phyloP scores from a whole-genome alignment of 306 rosid species.

The Rubus parviflorus region DNA sequence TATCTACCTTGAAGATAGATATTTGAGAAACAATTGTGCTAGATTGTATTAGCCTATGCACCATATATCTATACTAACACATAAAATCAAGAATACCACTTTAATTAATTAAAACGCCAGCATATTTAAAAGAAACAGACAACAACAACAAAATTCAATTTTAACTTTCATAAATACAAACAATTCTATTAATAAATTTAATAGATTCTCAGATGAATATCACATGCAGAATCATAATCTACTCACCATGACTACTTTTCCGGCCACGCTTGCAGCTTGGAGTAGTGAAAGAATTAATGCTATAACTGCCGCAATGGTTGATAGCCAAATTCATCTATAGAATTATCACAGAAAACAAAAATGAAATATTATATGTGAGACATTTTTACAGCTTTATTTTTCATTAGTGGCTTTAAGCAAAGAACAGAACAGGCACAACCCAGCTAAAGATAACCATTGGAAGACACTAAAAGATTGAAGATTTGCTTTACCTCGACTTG shows the following conservation, averaged over 20 bases:
- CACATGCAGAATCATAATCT: background rate
- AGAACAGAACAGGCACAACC: background rate
- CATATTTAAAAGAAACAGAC: background rate
- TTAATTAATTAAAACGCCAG: background rate
- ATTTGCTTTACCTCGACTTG: constrained; percentile 6
- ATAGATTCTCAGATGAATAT: background rate
- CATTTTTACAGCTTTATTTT: background rate
- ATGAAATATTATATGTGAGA: background rate
- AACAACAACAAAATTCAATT: background rate
- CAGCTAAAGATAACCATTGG: background rate
- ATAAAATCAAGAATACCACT: background rate
- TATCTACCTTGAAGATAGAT: constrained; percentile 30
- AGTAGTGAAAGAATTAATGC: constrained; percentile 20
- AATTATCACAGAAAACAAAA: background rate
- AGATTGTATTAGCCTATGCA: background rate
- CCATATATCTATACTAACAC: background rate
- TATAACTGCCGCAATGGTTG: constrained; percentile 30
- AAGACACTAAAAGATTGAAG: background rate
- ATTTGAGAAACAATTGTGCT: background rate
- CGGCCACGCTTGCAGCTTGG: constrained; percentile 25
- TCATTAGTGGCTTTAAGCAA: background rate
- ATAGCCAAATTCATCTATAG: constrained; percentile 41
- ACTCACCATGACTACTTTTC: constrained; percentile 28
- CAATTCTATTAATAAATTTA: background rate
- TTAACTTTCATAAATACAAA: background rate